Evolutionary conservation across 1,284 basidiomycete genomes (phyloP).

Genomic region (Ustilago shanxiensis): DNA sequence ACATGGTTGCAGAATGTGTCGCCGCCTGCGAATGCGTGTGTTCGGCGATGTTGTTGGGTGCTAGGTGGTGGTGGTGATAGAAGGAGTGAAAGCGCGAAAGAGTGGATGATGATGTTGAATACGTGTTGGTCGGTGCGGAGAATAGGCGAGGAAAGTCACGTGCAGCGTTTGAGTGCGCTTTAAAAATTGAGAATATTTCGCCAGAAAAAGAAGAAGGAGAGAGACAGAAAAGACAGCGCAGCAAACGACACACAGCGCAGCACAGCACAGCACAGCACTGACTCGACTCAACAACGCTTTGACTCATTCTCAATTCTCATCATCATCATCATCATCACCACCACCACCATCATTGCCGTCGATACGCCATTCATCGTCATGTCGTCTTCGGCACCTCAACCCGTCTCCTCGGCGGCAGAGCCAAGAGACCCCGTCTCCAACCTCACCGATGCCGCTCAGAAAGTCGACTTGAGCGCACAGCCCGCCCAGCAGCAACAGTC

Average conservation of each 20-base stretch:
- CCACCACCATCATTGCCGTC: not conserved
- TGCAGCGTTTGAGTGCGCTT: slow-evolving; percentile 12
- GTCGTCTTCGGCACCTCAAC: slow-evolving; percentile 52
- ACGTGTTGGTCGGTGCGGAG: slow-evolving; percentile 14
- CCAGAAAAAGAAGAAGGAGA: too few species aligned
- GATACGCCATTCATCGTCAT: slow-evolving; percentile 14
- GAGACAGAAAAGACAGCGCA: not conserved
- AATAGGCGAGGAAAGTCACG: slow-evolving; percentile 27
- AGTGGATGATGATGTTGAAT: not conserved
- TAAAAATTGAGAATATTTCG: not conserved
- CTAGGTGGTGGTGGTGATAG: not conserved
- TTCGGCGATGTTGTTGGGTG: too few species aligned
- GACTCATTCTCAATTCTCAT: slow-evolving; percentile 1
- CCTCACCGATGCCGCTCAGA: slow-evolving; percentile 52
- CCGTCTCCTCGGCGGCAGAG: slow-evolving; percentile 54
- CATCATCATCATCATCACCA: not conserved
- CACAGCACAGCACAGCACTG: slow-evolving; percentile 19
- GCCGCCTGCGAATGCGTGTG: not conserved
- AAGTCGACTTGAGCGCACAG: slow-evolving; percentile 46
- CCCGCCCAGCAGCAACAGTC: slow-evolving; percentile 17
- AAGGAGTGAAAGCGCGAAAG: not conserved
- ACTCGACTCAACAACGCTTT: slow-evolving; percentile 21
- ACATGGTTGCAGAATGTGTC: slow-evolving; percentile 18
- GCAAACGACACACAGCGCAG: slow-evolving; percentile 8
- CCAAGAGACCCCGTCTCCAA: slow-evolving; percentile 49